These are phyloP conservation scores for Laetiporus sulphureus DNA, from an alignment of 1,284 basidiomycete species.

Conservation along the genomic window DNA sequence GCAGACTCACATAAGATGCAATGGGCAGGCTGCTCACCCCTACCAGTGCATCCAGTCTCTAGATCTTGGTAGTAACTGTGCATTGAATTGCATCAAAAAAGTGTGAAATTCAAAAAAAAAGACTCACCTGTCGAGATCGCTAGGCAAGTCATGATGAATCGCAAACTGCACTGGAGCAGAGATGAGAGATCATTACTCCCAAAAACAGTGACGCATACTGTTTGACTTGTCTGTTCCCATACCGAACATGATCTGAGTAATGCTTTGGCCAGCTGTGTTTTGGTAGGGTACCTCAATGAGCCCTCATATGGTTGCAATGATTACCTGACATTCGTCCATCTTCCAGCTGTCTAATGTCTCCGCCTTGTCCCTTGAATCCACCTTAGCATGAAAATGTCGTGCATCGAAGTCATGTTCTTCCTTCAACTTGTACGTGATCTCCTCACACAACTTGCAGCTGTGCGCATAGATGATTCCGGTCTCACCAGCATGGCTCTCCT, in stretches of 20 bases:
- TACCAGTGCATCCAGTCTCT: conserved; percentile 81
- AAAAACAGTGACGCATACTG: conserved; percentile 35
- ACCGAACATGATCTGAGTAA: conserved; percentile 68
- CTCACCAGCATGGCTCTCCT: conserved; percentile 45
- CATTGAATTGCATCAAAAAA: conserved; percentile 3
- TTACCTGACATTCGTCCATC: conserved; percentile 65
- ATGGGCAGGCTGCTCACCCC: conserved; percentile 62
- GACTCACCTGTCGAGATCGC: conserved; percentile 56
- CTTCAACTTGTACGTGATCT: conserved; percentile 63
- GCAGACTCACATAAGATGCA: conserved; percentile 50
- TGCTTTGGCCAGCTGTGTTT: not conserved
- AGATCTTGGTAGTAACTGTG: conserved; percentile 71
- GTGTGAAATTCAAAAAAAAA: conserved; percentile 3
- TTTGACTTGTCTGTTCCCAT: conserved; percentile 97
- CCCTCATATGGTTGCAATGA: conserved; percentile 77
- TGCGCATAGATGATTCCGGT: conserved; percentile 89
- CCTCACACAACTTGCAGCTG: conserved; percentile 71
- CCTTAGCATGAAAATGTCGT: conserved; percentile 83
- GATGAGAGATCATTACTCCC: too few species aligned
- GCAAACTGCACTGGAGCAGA: conserved; percentile 61
- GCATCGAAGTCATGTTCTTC: conserved; percentile 56
- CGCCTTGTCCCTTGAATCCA: conserved; percentile 62
- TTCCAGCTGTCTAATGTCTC: conserved; percentile 74
- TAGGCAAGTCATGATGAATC: conserved; percentile 69
- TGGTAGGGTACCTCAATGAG: not conserved